Percentiles rank a stretch among this genome's conserved stretches.
Evolutionary conservation across 805 yeast species (phyloP).

Genomic region (Starmerella powellii): DNA sequence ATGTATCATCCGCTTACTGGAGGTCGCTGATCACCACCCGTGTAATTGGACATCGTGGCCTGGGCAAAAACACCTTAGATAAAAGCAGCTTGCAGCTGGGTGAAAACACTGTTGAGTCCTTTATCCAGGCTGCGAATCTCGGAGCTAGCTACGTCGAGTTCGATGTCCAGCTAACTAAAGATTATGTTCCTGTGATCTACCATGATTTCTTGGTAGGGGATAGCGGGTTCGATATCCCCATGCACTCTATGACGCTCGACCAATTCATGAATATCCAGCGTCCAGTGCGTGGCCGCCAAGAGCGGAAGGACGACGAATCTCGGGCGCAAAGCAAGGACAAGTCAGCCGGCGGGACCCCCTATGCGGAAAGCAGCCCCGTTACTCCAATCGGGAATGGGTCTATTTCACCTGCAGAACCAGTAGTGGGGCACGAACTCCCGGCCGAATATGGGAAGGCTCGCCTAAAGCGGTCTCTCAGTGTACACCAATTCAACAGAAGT

Average conservation of each 20-base stretch:
- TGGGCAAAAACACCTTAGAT: constrained; percentile 70
- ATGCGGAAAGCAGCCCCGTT: too few relatives aligned
- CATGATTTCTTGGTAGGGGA: constrained; percentile 93
- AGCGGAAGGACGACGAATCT: neutral
- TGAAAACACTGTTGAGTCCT: constrained; percentile 88
- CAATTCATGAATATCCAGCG: constrained; percentile 43
- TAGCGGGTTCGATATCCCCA: constrained; percentile 90
- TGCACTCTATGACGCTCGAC: constrained; percentile 82
- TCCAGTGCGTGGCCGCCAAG: constrained; percentile 11
- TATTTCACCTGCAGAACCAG: too few relatives aligned
- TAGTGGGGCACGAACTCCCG: neutral
- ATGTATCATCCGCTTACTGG: constrained; percentile 74
- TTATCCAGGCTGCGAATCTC: constrained; percentile 87
- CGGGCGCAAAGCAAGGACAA: neutral
- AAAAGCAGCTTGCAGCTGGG: constrained; percentile 79
- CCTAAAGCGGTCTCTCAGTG: constrained; percentile 30
- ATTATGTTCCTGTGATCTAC: constrained; percentile 79
- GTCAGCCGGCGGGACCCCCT: too few relatives aligned
- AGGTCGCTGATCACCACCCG: constrained; percentile 75
- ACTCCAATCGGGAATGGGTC: too few relatives aligned
- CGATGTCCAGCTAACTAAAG: constrained; percentile 91
- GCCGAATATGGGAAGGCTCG: neutral
- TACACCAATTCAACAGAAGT: constrained; percentile 29
- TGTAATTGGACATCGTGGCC: constrained; percentile 91
- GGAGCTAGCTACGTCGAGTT: constrained; percentile 96